These are phyloP conservation scores for Ogataea glucozyma DNA, from an alignment of 805 yeast genomes.

Conservation along the genomic window DNA sequence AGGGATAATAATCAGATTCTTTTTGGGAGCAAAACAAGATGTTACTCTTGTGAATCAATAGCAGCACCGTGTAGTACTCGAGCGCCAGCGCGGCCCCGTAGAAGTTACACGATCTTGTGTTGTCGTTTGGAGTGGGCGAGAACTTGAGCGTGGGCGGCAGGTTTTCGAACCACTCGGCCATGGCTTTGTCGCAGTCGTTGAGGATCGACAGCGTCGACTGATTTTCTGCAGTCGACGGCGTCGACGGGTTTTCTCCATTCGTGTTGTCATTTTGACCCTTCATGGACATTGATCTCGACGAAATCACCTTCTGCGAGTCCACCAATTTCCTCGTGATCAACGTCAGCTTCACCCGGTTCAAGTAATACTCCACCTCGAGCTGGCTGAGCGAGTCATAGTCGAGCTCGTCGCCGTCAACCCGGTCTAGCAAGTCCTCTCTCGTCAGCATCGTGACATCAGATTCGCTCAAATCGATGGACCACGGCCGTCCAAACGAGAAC, in stretches of 20 bases:
- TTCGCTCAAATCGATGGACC: conserved; percentile 65
- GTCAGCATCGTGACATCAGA: conserved; percentile 79
- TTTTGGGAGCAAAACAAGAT: conserved; percentile 34
- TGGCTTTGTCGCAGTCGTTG: conserved; percentile 66
- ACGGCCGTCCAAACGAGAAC: conserved; percentile 71
- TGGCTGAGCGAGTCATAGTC: background rate
- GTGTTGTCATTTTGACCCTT: too few species aligned
- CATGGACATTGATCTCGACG: too few species aligned
- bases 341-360: conserved; percentile 38
- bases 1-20: conserved; percentile 50
- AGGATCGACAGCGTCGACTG: conserved; percentile 39
- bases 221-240: too few species aligned
- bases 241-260: too few species aligned
- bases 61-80: conserved; percentile 68
- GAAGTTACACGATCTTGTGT: conserved; percentile 43
- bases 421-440: conserved; percentile 62
- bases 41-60: conserved; percentile 70
- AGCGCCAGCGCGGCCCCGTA: conserved; percentile 60
- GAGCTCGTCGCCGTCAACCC: conserved; percentile 46
- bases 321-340: conserved; percentile 64
- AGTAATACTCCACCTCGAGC: conserved; percentile 42
- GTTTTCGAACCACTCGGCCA: conserved; percentile 72
- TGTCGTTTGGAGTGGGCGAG: conserved; percentile 25
- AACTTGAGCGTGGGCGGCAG: conserved; percentile 62
- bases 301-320: conserved; percentile 15